These are phyloP conservation scores for Tritrichomonas musculus DNA, from an alignment of 208 protist species.

Conservation along the genomic window DNA sequence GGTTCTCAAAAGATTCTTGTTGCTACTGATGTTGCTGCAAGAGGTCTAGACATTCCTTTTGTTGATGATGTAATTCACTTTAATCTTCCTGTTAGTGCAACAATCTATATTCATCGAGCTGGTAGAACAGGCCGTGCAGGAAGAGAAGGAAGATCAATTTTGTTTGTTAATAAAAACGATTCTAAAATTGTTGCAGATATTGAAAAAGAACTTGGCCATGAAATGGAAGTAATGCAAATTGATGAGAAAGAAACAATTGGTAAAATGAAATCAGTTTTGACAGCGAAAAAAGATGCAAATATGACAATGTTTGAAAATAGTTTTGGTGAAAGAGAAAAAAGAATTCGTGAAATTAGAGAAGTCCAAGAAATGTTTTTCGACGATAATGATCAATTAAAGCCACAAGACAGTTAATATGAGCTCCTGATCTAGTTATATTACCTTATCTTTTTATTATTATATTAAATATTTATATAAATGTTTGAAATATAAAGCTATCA, in stretches of 20 bases:
- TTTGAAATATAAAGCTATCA: no score
- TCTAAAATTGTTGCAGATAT: background rate
- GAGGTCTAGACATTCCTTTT: constrained; percentile 61
- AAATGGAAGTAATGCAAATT: background rate
- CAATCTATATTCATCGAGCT: constrained; percentile 36
- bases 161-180: constrained; percentile 28
- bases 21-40: constrained; percentile 53
- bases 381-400: no score
- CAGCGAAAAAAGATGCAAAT: background rate
- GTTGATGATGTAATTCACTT: constrained; percentile 46
- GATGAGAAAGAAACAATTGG: background rate
- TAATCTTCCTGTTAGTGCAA: constrained; percentile 7
- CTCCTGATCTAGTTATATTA: no score
- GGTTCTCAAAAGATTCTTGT: constrained; percentile 44
- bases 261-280: background rate
- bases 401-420: no score
- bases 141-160: background rate
- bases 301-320: background rate
- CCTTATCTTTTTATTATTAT: no score
- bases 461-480: no score
- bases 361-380: background rate
- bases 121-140: constrained; percentile 37
- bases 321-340: constrained; percentile 5
- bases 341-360: background rate
- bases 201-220: background rate